Evolutionary conservation across 108 stramenopile genomes (phyloP), one percentile per base, ranked within the genome.

Genomic region (Heterococcus sp.): DNA sequence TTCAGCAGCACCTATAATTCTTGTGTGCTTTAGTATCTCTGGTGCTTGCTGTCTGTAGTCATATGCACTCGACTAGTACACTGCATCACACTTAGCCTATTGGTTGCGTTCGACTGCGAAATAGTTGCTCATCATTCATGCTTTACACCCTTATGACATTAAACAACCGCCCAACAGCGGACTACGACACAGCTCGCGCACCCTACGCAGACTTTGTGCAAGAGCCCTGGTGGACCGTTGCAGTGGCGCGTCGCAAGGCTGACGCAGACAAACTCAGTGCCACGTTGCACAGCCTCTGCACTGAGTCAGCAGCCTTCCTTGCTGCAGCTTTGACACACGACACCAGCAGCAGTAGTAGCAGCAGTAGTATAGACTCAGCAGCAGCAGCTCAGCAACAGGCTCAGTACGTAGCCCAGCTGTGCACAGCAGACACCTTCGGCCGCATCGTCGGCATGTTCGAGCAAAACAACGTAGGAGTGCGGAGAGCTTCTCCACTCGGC

Each of bases 391-490:
- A 8, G 46, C n/a, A n/a, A 0, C 29, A 39, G 4, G 66, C 66
- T 31, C 65, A 64, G 1, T 5, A 27, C 31, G 33, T 76, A 0
- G 72, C 37, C 29, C 28, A n/a, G 29, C 11, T 72, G 3, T 28
- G 76, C 2, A 26, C 21, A 2, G 28, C 66, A 2, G 84, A 84
- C 14, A 58, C 5, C 32, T 30, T 84, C 32, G 86, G 46, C 8
- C 28, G 88, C 28, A 37, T 84, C 35, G 83, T 90, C 11, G 89
- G 89, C 29, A 90, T 87, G 85, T 89, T 89, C 71, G 89, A 90
- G 65, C 88, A 88, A 65, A 90, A 90, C 75, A 88, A 88, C 46
- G 66, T 90, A 2, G 89, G 89, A 21, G 38, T 90, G 28, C 80
- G 89, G 11, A 46, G 36, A 0, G 29, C 76, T n/a, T 79, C 82